Percentiles rank a stretch among this genome's conserved stretches.
These are phyloP conservation scores for Dictyostelium discoideum DNA, from an alignment of 78 protist species.

Conservation along the genomic window dicty_2.7 NC_007091.3:3835501-3836000, in stretches of 20 bases:
- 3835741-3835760: conserved; percentile 50
- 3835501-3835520: conserved; percentile 70
- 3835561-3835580: neutral
- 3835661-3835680: conserved; percentile 51
- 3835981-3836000: conserved; percentile 44
- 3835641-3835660: conserved; percentile 63
- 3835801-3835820: conserved; percentile 43
- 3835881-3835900: conserved; percentile 4
- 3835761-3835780: neutral
- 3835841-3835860: conserved; percentile 65
- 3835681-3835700: conserved; percentile 15
- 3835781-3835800: conserved; percentile 39
- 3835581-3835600: no score
- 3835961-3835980: conserved; percentile 65
- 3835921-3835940: conserved; percentile 78
- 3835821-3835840: conserved; percentile 28
- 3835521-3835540: conserved; percentile 9
- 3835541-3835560: neutral
- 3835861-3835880: conserved; percentile 46
- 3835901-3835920: conserved; percentile 44
- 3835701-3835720: conserved; percentile 65
- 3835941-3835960: conserved; percentile 54
- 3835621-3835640: conserved; percentile 18
- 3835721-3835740: conserved; percentile 53
- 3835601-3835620: no score